phyloP scores from a whole-genome alignment of 495 filamentous ascomycete genomes.

The Hypoxylon lenormandii region DNA sequence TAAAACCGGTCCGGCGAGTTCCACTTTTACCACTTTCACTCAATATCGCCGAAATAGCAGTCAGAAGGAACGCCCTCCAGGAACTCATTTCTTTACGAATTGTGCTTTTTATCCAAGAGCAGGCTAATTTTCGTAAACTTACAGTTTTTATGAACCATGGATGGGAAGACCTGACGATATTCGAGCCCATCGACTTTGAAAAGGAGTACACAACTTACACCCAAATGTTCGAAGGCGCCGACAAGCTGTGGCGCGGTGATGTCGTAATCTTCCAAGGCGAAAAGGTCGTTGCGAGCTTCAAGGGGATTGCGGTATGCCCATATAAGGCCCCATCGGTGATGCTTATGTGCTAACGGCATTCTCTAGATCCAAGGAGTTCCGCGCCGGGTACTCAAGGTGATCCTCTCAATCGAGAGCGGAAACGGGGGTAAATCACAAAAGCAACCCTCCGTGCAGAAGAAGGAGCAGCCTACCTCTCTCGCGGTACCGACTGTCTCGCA shows the following conservation, averaged over 20 bases:
- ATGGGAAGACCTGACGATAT: conserved; percentile 69
- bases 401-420: conserved; percentile 13
- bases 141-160: conserved; percentile 75
- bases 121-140: too few relatives aligned
- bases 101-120: too few relatives aligned
- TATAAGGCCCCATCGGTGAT: not conserved
- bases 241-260: conserved; percentile 55
- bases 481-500: not conserved
- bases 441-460: not conserved
- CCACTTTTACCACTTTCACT: too few relatives aligned
- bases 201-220: conserved; percentile 69
- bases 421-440: conserved; percentile 1
- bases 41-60: too few relatives aligned
- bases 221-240: conserved; percentile 58
- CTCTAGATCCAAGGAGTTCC: conserved; percentile 27
- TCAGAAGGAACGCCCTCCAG: too few relatives aligned
- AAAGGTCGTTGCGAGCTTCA: conserved; percentile 52
- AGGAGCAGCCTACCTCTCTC: conserved; percentile 1
- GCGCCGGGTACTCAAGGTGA: conserved; percentile 39
- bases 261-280: conserved; percentile 57
- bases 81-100: too few relatives aligned
- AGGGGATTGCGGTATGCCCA: conserved; percentile 8
- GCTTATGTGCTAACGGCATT: conserved; percentile 1
- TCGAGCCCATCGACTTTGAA: conserved; percentile 63
- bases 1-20: too few relatives aligned